Evolutionary conservation across 2,329 filamentous ascomycete species (phyloP).

Genomic region (Penicillium expansum): DNA sequence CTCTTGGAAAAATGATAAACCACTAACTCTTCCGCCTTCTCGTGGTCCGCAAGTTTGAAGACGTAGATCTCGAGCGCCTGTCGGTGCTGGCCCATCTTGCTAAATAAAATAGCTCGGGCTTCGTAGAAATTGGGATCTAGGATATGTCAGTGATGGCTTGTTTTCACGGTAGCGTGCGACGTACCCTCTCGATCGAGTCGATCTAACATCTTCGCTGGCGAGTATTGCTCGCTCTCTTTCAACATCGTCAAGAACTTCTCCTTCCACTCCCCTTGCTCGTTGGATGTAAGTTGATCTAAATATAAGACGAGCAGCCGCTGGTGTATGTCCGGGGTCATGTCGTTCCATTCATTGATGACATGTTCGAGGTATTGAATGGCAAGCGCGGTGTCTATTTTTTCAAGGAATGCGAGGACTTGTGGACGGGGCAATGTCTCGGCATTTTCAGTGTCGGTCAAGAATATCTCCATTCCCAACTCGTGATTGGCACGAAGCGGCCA

Average conservation of each 20-base stretch:
- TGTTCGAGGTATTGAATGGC: conserved; percentile 86
- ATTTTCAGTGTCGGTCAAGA: conserved; percentile 89
- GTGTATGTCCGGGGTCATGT: conserved; percentile 81
- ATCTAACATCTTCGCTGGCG: conserved; percentile 71
- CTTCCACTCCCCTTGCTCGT: conserved; percentile 53
- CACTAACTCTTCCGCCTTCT: conserved; percentile 86
- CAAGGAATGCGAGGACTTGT: conserved; percentile 71
- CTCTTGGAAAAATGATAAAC: not conserved
- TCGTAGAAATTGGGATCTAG: conserved; percentile 83
- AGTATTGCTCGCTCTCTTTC: conserved; percentile 74
- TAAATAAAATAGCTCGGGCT: conserved; percentile 82
- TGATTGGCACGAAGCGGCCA: conserved; percentile 78
- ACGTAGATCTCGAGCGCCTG: conserved; percentile 97
- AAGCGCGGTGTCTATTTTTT: conserved; percentile 64
- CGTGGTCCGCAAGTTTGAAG: conserved; percentile 83
- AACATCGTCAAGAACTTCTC: conserved; percentile 71
- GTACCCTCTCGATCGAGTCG: conserved; percentile 76
- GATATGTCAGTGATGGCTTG: conserved; percentile 5
- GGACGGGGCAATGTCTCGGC: conserved; percentile 83
- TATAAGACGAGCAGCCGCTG: conserved; percentile 76
- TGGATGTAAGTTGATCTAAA: conserved; percentile 53
- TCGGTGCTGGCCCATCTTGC: conserved; percentile 92
- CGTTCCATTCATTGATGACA: conserved; percentile 81
- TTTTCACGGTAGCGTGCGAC: conserved; percentile 25
- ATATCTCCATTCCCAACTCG: conserved; percentile 83